A percentile compares a stretch with the other conserved stretches of the same genome.
Evolutionary conservation across 208 protist species (phyloP).

Genomic region (Trypanosomatidae sp.): DNA sequence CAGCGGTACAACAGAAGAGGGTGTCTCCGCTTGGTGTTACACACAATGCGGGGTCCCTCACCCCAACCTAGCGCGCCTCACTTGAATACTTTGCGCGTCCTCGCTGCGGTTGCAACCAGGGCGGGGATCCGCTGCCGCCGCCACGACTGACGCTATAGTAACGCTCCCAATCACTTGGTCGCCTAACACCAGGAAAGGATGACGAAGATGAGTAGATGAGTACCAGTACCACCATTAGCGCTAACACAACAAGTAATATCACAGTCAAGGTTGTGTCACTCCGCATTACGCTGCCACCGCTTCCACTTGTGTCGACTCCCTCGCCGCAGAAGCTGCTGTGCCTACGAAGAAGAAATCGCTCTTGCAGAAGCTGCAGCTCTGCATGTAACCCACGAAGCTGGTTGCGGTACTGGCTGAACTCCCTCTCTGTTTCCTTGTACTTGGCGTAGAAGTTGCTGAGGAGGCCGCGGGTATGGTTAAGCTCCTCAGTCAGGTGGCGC

Average conservation of each 20-base stretch:
- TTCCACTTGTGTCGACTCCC: background rate
- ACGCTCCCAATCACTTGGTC: background rate
- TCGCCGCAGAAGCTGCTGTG: background rate
- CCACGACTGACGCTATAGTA: background rate
- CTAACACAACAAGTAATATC: background rate
- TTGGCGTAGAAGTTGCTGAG: slow-evolving; percentile 3
- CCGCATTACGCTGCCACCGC: background rate
- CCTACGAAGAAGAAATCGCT: slow-evolving; percentile 8
- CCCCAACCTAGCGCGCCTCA: background rate
- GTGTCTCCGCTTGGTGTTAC: background rate
- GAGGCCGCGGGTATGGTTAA: slow-evolving; percentile 6
- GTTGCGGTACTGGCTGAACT: slow-evolving; percentile 1
- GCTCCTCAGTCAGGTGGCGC: slow-evolving; percentile 2
- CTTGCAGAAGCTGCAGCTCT: slow-evolving; percentile 1
- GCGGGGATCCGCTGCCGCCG: background rate
- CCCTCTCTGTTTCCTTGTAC: background rate
- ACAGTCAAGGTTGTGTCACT: background rate
- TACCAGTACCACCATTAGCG: background rate
- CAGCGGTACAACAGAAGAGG: background rate
- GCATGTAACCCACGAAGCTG: background rate
- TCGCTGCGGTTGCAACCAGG: background rate
- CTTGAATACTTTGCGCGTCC: background rate
- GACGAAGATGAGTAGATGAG: background rate
- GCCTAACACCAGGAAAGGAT: background rate
- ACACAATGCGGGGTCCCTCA: background rate